Evolutionary conservation across 306 rosid species (phyloP).

Genomic region (Heteromeles arbutifolia): DNA sequence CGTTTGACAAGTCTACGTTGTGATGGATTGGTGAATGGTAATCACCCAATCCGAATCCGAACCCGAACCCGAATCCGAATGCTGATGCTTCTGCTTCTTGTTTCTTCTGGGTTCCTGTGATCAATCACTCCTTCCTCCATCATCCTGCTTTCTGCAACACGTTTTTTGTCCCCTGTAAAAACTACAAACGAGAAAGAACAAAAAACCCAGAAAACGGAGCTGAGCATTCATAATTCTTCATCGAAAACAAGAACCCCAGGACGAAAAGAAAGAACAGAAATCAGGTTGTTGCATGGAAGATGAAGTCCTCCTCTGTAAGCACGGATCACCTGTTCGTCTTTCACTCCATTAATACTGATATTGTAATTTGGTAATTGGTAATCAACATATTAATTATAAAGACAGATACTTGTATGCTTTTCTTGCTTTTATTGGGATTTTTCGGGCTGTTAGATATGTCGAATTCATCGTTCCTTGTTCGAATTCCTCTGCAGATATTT

Average conservation of each 20-base stretch:
- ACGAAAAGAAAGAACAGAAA: not conserved
- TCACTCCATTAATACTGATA: not conserved
- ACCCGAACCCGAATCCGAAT: not conserved
- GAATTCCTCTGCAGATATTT: not conserved
- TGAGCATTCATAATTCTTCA: not conserved
- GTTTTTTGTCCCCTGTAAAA: not conserved
- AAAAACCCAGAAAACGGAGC: not conserved
- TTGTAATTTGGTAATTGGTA: not conserved
- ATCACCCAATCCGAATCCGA: not conserved
- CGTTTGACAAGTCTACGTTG: not conserved
- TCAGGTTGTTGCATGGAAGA: constrained; percentile 5
- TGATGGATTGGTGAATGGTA: not conserved
- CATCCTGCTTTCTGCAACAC: not conserved
- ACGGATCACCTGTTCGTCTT: not conserved
- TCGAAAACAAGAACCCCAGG: not conserved
- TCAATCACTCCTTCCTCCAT: not conserved
- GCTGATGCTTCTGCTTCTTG: not conserved
- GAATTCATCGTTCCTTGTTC: not conserved
- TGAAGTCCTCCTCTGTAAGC: constrained; percentile 23
- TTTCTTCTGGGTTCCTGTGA: not conserved
- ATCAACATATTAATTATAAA: not conserved
- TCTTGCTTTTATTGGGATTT: not conserved
- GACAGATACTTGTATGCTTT: not conserved
- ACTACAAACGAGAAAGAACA: not conserved
- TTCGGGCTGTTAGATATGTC: not conserved